Evolutionary conservation across 768 basidiomycete genomes (phyloP), one percentile per base, ranked within the genome.

Genomic region (Mycena leptocephala): DNA sequence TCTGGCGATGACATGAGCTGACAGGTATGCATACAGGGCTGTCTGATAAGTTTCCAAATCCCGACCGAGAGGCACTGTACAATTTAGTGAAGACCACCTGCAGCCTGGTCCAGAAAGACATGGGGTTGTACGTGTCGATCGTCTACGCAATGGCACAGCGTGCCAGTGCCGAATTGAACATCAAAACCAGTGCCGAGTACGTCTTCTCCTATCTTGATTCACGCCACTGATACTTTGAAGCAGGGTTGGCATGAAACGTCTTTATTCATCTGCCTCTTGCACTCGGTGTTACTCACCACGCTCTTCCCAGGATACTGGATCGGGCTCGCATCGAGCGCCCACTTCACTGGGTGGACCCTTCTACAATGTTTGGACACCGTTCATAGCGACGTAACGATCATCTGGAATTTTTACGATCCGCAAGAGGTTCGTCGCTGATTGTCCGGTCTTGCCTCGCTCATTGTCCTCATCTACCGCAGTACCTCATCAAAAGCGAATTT

Each of bases 61-160:
- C 62, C 1, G 68, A 70, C 46, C 41, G 59, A 48, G 16, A 46
- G 46, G 69, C 69, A 8, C 32, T 70, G 58, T 16, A 33, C n/a
- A 28, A 39, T 7, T 58, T 70, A 41, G 26, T 70, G 30, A 26
- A 70, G 32, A 61, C 20, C 43, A 62, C 69, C 7, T 26, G 28
- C 16, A 20, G 20, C 26, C 69, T 70, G 18, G 41, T 70, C 3
- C 8, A 32, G 32, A 59, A 35, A 48, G 37, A 35, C 35, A 51
- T 28, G 20, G 33, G n/a, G 26, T 41, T 24, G 32, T 24, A 35
- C 16, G 59, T 22, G 2, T 30, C 41, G 32, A 70, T 70, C 22
- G 69, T 70, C 18, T 70, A n/a, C 37, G 69, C 43, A 16, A 70
- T 61, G 43, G 69, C 69, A n/a, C 69, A 70, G 58, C 39, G 69